Evolutionary conservation across 352 stramenopile genomes (phyloP), one percentile per base, ranked within the genome.

Genomic region (Globisporangium viniferum): DNA sequence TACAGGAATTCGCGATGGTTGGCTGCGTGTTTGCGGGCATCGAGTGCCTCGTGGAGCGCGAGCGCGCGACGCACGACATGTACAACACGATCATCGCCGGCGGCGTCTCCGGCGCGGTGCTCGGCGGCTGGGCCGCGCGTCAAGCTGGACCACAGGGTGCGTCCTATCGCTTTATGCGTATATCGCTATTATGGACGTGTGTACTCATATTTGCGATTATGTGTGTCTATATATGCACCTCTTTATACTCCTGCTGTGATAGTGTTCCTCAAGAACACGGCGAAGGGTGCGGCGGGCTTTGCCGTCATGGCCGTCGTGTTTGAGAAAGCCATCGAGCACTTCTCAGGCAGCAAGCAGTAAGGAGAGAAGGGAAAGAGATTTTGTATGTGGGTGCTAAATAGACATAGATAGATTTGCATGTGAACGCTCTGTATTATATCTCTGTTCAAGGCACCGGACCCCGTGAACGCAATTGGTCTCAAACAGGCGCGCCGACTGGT

Each of bases 241-340:
- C 2, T 20, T 24, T 18, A 9, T 10, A 14, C 51, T 31, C 71
- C 54, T 58, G 24, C 61, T 73, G 5, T 44, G 12, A 44, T 64
- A 94, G 87, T 91, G 68, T 56, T 93, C 54, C 62, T 83, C 56
- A 76, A 75, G 66, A 89, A 94, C 66, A 92, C 84, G 35, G 76
- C 61, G 48, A 96, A 96, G 65, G 85, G 89, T 15, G 87, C 86
- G 2, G 84, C 81, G 8, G 84, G 86, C 44, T 96, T 96, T 66
- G 85, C 87, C 3, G 80, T 79, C 58, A 93, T 96, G 82, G 87
- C 85, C 33, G 87, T 94, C 24, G 83, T 94, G 29, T 94, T 96
- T 74, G 89, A 96, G 62, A 94, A 92, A 68, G 82, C 77, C 35
- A 86, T 92, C 35, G 86, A 94, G 70, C 71, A 85, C 61, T 74